Conservation (phyloP, 176 grass and related monocot species). For the Carex cristatella region DNA sequence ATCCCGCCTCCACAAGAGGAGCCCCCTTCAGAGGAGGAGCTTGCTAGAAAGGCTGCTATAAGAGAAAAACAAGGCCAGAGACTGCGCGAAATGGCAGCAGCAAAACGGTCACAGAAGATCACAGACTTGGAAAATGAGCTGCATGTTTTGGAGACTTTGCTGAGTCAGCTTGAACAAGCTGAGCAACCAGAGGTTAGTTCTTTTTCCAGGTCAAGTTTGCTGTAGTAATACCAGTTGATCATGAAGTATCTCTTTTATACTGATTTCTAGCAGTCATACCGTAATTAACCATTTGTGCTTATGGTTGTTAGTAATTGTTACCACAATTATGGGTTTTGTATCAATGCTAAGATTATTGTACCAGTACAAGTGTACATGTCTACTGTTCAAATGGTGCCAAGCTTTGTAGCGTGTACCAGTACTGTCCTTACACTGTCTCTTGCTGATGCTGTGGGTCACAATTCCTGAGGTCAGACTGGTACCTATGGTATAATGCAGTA, state of each 20-base stretch:
- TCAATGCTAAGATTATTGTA: background rate
- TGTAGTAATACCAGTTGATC: background rate
- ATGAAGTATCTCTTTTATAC: background rate
- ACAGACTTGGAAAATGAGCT: slow-evolving; percentile 58
- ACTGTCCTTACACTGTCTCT: background rate
- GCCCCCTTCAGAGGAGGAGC: slow-evolving; percentile 88
- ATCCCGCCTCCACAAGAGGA: slow-evolving; percentile 81
- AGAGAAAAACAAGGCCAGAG: slow-evolving; percentile 95
- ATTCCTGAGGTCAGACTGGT: background rate
- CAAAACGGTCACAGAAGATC: slow-evolving; percentile 77
- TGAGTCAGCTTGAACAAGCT: slow-evolving; percentile 66
- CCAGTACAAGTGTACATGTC: background rate
- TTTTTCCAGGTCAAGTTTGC: background rate
- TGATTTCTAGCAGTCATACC: background rate
- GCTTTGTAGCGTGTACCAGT: background rate
- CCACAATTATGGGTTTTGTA: background rate
- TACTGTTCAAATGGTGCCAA: background rate
- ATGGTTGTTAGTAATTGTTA: background rate
- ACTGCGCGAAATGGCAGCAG: slow-evolving; percentile 86
- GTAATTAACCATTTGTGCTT: background rate
- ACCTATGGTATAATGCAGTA: background rate
- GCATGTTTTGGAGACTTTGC: slow-evolving; percentile 52
- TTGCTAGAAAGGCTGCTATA: slow-evolving; percentile 81
- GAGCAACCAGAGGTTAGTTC: slow-evolving; percentile 48
- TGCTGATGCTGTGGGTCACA: background rate